Percentiles rank a stretch among this genome's conserved stretches.
phyloP scores from a whole-genome alignment of 768 basidiomycete species.

The Coprinellus micaceus region DNA sequence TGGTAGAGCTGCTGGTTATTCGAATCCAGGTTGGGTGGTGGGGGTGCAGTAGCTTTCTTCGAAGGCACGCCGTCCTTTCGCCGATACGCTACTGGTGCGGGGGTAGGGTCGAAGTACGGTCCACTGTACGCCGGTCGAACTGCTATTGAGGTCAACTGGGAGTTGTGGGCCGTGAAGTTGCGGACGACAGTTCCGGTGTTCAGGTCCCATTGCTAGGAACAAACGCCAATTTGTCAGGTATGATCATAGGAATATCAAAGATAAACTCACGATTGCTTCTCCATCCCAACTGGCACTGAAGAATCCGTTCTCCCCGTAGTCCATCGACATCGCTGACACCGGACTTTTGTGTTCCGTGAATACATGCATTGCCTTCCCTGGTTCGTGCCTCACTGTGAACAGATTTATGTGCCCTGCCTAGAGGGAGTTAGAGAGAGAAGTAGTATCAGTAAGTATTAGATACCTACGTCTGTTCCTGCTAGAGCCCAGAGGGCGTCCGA shows the following conservation, averaged over 20 bases:
- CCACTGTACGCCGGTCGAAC: constrained; percentile 51
- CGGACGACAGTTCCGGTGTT: constrained; percentile 82
- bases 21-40: background rate
- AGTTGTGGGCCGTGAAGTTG: constrained; percentile 75
- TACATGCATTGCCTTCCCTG: constrained; percentile 71
- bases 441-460: constrained; percentile 10
- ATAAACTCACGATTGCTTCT: constrained; percentile 65
- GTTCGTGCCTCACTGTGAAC: constrained; percentile 89
- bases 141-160: constrained; percentile 79
- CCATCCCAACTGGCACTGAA: constrained; percentile 97
- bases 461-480: constrained; percentile 78
- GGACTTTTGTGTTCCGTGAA: constrained; percentile 76
- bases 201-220: constrained; percentile 90
- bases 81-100: constrained; percentile 1
- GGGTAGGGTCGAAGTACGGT: constrained; percentile 6
- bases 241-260: background rate
- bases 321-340: constrained; percentile 80
- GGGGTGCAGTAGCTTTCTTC: too few relatives aligned
- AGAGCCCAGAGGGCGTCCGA: constrained; percentile 92
- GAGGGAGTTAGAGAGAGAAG: constrained; percentile 11
- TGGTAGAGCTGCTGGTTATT: background rate
- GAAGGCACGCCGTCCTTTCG: too few relatives aligned
- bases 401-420: constrained; percentile 91
- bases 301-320: constrained; percentile 78
- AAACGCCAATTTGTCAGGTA: constrained; percentile 10